phyloP scores from a whole-genome alignment of 192 early-diverging fungal genomes.

The Coemansia sp. region DNA sequence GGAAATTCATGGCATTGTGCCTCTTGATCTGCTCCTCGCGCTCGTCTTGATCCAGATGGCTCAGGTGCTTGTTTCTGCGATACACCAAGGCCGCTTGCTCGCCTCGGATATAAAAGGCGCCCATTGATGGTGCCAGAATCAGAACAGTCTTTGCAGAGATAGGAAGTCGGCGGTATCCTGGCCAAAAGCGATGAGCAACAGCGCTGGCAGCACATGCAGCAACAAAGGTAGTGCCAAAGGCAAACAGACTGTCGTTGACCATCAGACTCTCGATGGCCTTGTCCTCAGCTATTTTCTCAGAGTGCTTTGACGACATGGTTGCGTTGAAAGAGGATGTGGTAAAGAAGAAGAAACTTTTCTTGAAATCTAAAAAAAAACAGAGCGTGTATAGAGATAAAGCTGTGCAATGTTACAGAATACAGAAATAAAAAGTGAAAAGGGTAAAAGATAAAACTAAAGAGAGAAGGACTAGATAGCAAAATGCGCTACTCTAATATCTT shows the following conservation, averaged over 20 bases:
- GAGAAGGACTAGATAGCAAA: neutral
- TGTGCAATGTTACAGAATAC: neutral
- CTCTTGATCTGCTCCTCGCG: conserved; percentile 15
- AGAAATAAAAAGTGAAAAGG: neutral
- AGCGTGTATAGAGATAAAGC: neutral
- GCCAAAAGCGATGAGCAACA: conserved; percentile 32
- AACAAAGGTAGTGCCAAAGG: conserved; percentile 29
- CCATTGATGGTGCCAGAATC: conserved; percentile 48
- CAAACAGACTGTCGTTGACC: conserved; percentile 42
- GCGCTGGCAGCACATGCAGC: conserved; percentile 32
- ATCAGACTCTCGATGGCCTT: conserved; percentile 35
- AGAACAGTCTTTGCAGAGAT: conserved; percentile 52
- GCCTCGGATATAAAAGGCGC: conserved; percentile 52
- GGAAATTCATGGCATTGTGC: conserved; percentile 11
- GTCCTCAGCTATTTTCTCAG: conserved; percentile 19
- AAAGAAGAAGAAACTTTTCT: neutral
- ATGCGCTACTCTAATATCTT: neutral
- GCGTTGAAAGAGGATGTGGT: neutral
- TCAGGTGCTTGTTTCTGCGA: conserved; percentile 34
- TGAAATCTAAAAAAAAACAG: neutral
- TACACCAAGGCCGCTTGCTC: conserved; percentile 45
- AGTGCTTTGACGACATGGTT: conserved; percentile 31
- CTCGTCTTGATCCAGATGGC: conserved; percentile 27
- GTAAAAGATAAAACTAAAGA: neutral
- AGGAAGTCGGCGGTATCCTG: conserved; percentile 35